Percentiles rank a stretch among this genome's conserved stretches.
Evolutionary conservation across 2,329 filamentous ascomycete species (phyloP).

Genomic region (Leptographium procerum): DNA sequence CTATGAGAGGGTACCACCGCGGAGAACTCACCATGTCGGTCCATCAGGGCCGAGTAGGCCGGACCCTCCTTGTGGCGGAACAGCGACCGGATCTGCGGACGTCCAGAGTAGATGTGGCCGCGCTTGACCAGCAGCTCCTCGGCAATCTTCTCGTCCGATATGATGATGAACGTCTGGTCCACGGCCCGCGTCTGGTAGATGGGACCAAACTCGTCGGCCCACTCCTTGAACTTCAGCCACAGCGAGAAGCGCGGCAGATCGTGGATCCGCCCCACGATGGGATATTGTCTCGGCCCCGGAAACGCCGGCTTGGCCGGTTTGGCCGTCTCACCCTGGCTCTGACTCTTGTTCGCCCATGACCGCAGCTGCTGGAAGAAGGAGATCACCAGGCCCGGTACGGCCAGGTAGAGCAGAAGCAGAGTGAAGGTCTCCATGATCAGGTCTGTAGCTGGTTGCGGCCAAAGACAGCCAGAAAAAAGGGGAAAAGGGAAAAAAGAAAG

Average conservation of each 20-base stretch:
- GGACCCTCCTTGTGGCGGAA: slow-evolving; percentile 37
- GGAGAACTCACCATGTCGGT: slow-evolving; percentile 31
- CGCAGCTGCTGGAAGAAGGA: slow-evolving; percentile 28
- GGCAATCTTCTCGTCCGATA: slow-evolving; percentile 37
- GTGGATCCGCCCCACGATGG: slow-evolving; percentile 36
- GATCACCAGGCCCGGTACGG: slow-evolving; percentile 31
- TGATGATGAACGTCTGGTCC: slow-evolving; percentile 29
- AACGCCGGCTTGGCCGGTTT: slow-evolving; percentile 23
- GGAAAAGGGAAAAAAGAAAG: not conserved
- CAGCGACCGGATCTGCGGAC: slow-evolving; percentile 37
- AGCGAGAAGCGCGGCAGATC: slow-evolving; percentile 33
- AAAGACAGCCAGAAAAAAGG: too few relatives aligned
- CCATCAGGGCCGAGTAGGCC: slow-evolving; percentile 38
- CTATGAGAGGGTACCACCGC: too few relatives aligned
- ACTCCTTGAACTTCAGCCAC: slow-evolving; percentile 41
- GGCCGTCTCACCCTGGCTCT: too few relatives aligned
- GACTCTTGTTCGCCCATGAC: slow-evolving; percentile 20
- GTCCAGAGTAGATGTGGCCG: slow-evolving; percentile 37
- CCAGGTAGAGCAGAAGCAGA: slow-evolving; percentile 31
- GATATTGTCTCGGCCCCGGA: slow-evolving; percentile 35
- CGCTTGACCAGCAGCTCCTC: slow-evolving; percentile 36
- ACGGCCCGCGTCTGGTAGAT: slow-evolving; percentile 31
- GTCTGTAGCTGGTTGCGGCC: not conserved
- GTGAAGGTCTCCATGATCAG: slow-evolving; percentile 26
- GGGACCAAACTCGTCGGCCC: slow-evolving; percentile 29